Evolutionary conservation across 2,329 filamentous ascomycete genomes (phyloP), one percentile per base, ranked within the genome.

Genomic region (Beauveria sp.): DNA sequence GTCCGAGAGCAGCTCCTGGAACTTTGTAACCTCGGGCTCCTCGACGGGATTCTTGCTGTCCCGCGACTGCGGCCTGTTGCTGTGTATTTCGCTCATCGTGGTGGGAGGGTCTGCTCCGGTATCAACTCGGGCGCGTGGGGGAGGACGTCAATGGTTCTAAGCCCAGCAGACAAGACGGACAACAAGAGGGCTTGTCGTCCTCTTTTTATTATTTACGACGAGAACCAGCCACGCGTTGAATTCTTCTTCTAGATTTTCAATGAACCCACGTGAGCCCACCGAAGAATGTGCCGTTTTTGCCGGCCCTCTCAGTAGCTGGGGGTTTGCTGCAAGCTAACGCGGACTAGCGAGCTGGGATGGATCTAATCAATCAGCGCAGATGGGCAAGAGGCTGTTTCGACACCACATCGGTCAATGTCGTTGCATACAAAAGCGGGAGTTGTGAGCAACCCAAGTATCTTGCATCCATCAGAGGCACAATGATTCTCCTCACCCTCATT

Each of bases 291-390:
- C 49, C 58, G 49, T 53, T 53, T 60, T 53, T 43, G 18, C 48
- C 58, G 58, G 49, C n/a, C 8, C 18, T 38, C 14, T 5, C 12
- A 38, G 34, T 20, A 16, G n/a, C 26, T 22, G 49, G 58, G 40
- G 14, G 5, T 18, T 52, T 38, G 56, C 16, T 18, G 18, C 34
- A 38, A 42, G 42, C 53, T 20, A 45, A 42, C 34, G 16, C 18
- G 9, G 18, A 46, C 53, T 38, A 34, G 42, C 26, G 40, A 46
- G 53, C 53, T 46, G 42, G 12, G 40, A 60, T 51, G 45, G 57
- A 60, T 60, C 57, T 60, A 52, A 60, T 60, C 57, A 60, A 60
- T 60, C 57, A 60, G 57, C 40, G 31, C 31, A 38, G 34, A 14
- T 22, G 38, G 6, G 16, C 10, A 8, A 34, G 24, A 40, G 10